phyloP scores from a whole-genome alignment of 2,329 filamentous ascomycete species.

The Fusarium virguliforme region DNA sequence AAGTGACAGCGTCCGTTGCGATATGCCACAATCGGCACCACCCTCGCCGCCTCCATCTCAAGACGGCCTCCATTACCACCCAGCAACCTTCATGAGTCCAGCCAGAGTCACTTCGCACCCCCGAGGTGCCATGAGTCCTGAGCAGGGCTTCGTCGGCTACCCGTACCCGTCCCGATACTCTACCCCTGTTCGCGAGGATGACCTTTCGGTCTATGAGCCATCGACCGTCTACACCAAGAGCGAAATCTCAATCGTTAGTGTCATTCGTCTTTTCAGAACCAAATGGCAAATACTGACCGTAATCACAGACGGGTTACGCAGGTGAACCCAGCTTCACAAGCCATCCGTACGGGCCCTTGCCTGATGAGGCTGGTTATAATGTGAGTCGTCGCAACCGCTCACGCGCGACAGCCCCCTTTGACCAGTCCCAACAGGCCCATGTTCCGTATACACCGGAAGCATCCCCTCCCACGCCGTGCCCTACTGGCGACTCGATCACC shows the following conservation, averaged over 20 bases:
- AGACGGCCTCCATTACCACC: conserved; percentile 39
- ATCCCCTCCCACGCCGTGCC: conserved; percentile 63
- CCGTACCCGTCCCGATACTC: conserved; percentile 36
- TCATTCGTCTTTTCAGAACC: background rate
- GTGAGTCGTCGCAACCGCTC: conserved; percentile 28
- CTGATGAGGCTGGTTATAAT: conserved; percentile 44
- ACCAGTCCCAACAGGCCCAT: conserved; percentile 33
- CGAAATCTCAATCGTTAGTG: conserved; percentile 42
- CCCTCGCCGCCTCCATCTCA: conserved; percentile 64
- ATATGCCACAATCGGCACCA: conserved; percentile 60
- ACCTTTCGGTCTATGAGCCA: conserved; percentile 39
- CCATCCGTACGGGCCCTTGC: conserved; percentile 42
- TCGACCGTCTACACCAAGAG: conserved; percentile 39
- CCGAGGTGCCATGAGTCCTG: conserved; percentile 24
- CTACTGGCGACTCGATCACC: conserved; percentile 51
- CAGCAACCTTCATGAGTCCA: conserved; percentile 36
- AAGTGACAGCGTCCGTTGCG: conserved; percentile 23
- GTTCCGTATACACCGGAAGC: conserved; percentile 63
- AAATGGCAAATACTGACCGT: conserved; percentile 9
- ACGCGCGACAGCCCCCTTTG: background rate
- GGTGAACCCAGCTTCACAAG: conserved; percentile 25
- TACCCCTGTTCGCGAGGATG: conserved; percentile 43
- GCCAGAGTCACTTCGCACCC: conserved; percentile 33
- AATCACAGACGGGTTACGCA: conserved; percentile 34
- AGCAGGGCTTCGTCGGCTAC: conserved; percentile 28